Evolutionary conservation across 805 yeast genomes (phyloP).

Genomic region (Suhomyces sp.): DNA sequence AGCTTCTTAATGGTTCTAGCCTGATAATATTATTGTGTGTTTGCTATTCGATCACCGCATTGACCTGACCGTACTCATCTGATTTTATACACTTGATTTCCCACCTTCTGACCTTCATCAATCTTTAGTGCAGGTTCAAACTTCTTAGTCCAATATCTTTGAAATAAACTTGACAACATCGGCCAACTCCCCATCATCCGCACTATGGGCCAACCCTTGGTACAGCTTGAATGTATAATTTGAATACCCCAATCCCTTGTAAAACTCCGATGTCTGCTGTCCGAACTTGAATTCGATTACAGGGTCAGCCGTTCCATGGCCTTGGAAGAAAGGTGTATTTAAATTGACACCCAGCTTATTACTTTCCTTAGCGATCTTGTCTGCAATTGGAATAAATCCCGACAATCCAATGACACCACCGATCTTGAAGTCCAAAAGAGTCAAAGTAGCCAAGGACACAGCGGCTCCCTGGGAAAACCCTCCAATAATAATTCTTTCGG

Average conservation of each 20-base stretch:
- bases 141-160: slow-evolving; percentile 16
- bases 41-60: too few relatives aligned
- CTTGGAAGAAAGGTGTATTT: slow-evolving; percentile 78
- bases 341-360: slow-evolving; percentile 42
- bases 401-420: slow-evolving; percentile 80
- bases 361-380: slow-evolving; percentile 13
- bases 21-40: too few relatives aligned
- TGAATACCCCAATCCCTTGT: slow-evolving; percentile 46
- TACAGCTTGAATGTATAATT: slow-evolving; percentile 51
- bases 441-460: slow-evolving; percentile 60
- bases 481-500: slow-evolving; percentile 78
- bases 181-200: slow-evolving; percentile 62
- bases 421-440: slow-evolving; percentile 55
- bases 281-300: slow-evolving; percentile 50
- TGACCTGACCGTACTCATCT: too few relatives aligned
- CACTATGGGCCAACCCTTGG: slow-evolving; percentile 65
- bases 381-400: slow-evolving; percentile 59
- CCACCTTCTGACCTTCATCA: slow-evolving; percentile 10
- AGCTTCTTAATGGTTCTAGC: too few relatives aligned
- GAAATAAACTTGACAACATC: slow-evolving; percentile 45
- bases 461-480: slow-evolving; percentile 97
- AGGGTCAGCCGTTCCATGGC: slow-evolving; percentile 82
- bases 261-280: slow-evolving; percentile 42
- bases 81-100: too few relatives aligned
- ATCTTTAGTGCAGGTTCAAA: slow-evolving; percentile 1